A percentile compares a stretch with the other conserved stretches of the same genome.
Evolutionary conservation across 805 yeast genomes (phyloP).

Genomic region (Lipomyces mesembrius): DNA sequence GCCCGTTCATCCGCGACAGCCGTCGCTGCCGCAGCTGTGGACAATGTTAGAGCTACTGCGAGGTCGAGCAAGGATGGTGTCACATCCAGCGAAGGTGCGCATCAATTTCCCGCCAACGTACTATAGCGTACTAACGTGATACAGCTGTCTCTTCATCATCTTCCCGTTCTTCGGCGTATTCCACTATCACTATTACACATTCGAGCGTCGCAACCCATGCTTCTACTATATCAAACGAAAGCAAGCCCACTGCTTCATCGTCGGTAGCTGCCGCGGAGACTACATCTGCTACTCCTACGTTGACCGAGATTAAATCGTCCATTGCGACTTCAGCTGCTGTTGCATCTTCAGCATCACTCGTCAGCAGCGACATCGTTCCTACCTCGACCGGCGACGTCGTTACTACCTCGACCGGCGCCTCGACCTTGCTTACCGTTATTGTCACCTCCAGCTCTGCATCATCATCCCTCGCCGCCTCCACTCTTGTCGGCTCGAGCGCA

Average conservation of each 20-base stretch:
- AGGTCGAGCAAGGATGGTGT: background rate
- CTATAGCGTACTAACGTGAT: background rate
- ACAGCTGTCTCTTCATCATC: background rate
- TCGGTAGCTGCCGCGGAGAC: background rate
- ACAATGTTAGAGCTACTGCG: background rate
- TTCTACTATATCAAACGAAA: background rate
- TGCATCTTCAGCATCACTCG: conserved; percentile 21
- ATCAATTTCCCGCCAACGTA: background rate
- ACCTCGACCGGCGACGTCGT: conserved; percentile 19
- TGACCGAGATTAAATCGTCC: conserved; percentile 4
- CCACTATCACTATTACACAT: conserved; percentile 1
- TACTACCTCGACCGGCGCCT: conserved; percentile 13
- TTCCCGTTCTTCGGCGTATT: background rate
- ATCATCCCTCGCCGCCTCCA: conserved; percentile 5
- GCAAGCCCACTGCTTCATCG: background rate
- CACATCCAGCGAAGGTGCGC: background rate
- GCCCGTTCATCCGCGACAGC: conserved; percentile 16
- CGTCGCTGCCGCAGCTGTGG: conserved; percentile 1
- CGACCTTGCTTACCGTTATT: conserved; percentile 1
- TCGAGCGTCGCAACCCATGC: background rate
- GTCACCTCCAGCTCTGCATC: background rate
- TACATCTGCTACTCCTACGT: conserved; percentile 6
- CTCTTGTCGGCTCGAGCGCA: background rate
- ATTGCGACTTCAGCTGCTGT: conserved; percentile 20
- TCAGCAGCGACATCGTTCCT: conserved; percentile 18